These are phyloP conservation scores for Sarcomyxa edulis DNA, from an alignment of 768 basidiomycete genomes.

Conservation along the genomic window DNA sequence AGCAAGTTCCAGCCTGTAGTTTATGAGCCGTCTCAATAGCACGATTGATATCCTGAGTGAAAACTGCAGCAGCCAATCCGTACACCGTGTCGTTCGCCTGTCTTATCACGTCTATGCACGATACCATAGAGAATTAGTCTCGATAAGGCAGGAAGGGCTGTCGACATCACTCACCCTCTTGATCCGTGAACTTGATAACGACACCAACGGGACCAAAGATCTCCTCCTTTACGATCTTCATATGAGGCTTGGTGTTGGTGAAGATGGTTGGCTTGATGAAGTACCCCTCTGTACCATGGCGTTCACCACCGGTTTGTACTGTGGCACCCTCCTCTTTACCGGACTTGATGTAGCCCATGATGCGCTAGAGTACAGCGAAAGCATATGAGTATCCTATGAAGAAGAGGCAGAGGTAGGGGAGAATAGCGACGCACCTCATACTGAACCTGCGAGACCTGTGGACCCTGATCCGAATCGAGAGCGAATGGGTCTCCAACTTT, in stretches of 20 bases:
- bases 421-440: conserved; percentile 50
- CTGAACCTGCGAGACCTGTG: conserved; percentile 73
- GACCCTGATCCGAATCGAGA: conserved; percentile 60
- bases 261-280: conserved; percentile 69
- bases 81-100: conserved; percentile 86
- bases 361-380: conserved; percentile 46
- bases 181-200: conserved; percentile 59
- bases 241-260: conserved; percentile 52
- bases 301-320: conserved; percentile 53
- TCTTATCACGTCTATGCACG: conserved; percentile 51
- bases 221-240: conserved; percentile 65
- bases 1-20: conserved; percentile 78
- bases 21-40: conserved; percentile 69
- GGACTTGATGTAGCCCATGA: conserved; percentile 66
- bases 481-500: conserved; percentile 72
- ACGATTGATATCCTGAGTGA: conserved; percentile 72
- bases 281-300: conserved; percentile 51
- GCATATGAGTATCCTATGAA: not conserved
- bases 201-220: conserved; percentile 76
- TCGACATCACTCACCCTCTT: conserved; percentile 27
- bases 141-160: not conserved
- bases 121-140: conserved; percentile 17
- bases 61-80: conserved; percentile 86
- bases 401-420: too few species aligned
- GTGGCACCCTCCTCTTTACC: conserved; percentile 67